phyloP scores from a whole-genome alignment of 148 eudicot genomes.

The Bassia scoparia region DNA sequence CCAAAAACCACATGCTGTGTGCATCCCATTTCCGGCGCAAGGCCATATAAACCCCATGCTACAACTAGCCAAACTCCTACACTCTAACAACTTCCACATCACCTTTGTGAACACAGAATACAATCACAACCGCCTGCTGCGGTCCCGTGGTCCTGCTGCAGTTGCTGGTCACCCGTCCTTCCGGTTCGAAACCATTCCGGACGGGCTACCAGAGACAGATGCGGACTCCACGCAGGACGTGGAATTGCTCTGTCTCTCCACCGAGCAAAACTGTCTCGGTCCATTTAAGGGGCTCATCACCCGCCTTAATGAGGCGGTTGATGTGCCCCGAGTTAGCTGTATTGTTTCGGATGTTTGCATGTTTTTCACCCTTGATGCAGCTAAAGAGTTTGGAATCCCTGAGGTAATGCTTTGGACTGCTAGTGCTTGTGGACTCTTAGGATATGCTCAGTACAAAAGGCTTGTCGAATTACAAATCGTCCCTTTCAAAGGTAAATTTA shows the following conservation, averaged over 20 bases:
- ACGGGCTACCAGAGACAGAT: slow-evolving; percentile 36
- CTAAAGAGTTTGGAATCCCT: slow-evolving; percentile 36
- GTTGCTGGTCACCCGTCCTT: slow-evolving; percentile 33
- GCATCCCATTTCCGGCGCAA: too few relatives aligned
- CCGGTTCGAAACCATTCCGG: slow-evolving; percentile 34
- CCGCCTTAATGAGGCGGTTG: neutral
- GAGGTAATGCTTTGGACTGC: slow-evolving; percentile 39
- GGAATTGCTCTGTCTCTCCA: slow-evolving; percentile 15
- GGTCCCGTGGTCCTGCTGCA: slow-evolving; percentile 29
- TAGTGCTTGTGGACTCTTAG: slow-evolving; percentile 35
- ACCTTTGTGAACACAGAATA: slow-evolving; percentile 40
- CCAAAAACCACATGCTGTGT: slow-evolving; percentile 21
- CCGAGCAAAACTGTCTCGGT: slow-evolving; percentile 8
- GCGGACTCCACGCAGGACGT: slow-evolving; percentile 33
- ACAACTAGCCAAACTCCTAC: slow-evolving; percentile 38
- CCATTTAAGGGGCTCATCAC: slow-evolving; percentile 35
- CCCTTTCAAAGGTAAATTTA: slow-evolving; percentile 44
- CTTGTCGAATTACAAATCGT: slow-evolving; percentile 19
- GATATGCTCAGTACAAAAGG: slow-evolving; percentile 28
- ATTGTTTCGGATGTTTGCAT: slow-evolving; percentile 32
- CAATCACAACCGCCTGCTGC: too few relatives aligned
- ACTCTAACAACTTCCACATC: slow-evolving; percentile 27
- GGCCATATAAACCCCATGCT: slow-evolving; percentile 42
- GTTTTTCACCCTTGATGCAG: slow-evolving; percentile 36
- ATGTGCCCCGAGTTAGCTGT: slow-evolving; percentile 32